These are phyloP conservation scores for Chlorociboria aeruginascens DNA, from an alignment of 495 filamentous ascomycete genomes.

Conservation along the genomic window DNA sequence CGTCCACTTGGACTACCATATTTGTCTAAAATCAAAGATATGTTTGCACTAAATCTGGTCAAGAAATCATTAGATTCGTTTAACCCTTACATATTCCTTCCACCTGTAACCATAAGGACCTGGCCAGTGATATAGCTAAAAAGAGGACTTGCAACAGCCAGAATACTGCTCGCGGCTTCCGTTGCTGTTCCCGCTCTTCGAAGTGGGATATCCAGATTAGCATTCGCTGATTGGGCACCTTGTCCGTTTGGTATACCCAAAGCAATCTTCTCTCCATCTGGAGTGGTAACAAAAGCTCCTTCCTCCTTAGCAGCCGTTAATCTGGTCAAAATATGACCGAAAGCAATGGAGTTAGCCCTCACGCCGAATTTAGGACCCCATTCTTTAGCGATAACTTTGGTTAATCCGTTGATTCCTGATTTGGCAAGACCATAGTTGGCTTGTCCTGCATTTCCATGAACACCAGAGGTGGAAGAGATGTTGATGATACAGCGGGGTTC, in stretches of 20 bases:
- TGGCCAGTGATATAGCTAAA: constrained; percentile 77
- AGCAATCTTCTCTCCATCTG: constrained; percentile 65
- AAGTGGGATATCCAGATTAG: constrained; percentile 60
- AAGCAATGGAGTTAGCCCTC: constrained; percentile 71
- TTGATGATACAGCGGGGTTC: constrained; percentile 70
- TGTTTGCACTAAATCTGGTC: no score
- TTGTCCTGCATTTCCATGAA: constrained; percentile 79
- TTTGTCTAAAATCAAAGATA: no score
- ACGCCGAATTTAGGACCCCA: constrained; percentile 82
- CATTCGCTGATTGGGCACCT: constrained; percentile 21
- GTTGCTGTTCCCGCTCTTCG: constrained; percentile 61
- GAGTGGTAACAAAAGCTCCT: constrained; percentile 61
- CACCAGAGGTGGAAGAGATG: constrained; percentile 64
- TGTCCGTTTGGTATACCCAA: constrained; percentile 50
- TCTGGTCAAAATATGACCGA: constrained; percentile 66
- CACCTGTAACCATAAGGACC: constrained; percentile 75
- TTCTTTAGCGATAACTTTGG: constrained; percentile 83
- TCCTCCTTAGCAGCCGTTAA: constrained; percentile 71
- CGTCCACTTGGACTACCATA: no score
- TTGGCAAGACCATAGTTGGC: constrained; percentile 78
- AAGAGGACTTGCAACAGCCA: constrained; percentile 69
- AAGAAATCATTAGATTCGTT: no score
- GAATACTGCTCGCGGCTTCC: constrained; percentile 66
- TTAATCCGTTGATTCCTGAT: constrained; percentile 66
- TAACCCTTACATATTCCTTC: constrained; percentile 56